These are phyloP conservation scores for Plasmodium gallinaceum DNA, from an alignment of 169 alveolate genomes.

Conservation along the genomic window DNA sequence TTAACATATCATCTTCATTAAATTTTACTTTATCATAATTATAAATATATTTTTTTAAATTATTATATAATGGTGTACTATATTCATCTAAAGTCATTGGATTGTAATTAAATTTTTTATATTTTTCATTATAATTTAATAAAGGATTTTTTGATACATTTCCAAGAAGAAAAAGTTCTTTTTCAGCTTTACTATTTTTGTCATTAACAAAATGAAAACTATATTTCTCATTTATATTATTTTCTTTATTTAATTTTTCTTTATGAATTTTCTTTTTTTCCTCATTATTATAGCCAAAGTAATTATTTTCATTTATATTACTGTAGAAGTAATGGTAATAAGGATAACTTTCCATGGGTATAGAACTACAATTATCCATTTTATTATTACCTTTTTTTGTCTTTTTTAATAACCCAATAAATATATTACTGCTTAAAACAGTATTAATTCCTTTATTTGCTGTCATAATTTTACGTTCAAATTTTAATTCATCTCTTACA, in stretches of 20 bases:
- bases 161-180: background rate
- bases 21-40: background rate
- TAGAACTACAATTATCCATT: conserved; percentile 11
- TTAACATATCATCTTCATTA: background rate
- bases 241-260: background rate
- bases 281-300: background rate
- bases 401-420: conserved; percentile 27
- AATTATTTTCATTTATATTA: conserved; percentile 7
- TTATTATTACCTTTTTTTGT: conserved; percentile 8
- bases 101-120: background rate
- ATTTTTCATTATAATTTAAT: conserved; percentile 10
- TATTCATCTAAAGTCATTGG: conserved; percentile 9
- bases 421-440: conserved; percentile 29
- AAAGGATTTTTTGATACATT: background rate
- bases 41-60: conserved; percentile 28
- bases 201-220: background rate
- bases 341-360: conserved; percentile 55
- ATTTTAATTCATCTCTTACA: background rate
- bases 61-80: conserved; percentile 11
- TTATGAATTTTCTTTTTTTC: background rate
- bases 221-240: background rate
- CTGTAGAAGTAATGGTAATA: conserved; percentile 70
- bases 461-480: conserved; percentile 20
- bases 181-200: background rate
- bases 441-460: conserved; percentile 36